Evolutionary conservation across 2,329 filamentous ascomycete genomes (phyloP).

Genomic region (Penicillium brasilianum): DNA sequence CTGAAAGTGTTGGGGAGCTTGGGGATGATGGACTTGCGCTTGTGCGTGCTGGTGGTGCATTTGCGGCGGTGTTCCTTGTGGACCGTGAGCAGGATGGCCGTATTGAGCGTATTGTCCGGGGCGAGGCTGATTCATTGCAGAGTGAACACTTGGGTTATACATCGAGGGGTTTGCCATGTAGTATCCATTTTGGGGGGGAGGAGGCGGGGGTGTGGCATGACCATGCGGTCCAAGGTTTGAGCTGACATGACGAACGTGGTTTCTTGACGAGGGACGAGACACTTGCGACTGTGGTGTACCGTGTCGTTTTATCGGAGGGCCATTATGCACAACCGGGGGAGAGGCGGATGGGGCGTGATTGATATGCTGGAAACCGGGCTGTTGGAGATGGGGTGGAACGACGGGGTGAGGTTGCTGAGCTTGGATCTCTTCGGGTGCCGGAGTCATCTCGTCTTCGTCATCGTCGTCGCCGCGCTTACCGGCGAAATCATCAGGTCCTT

Average conservation of each 20-base stretch:
- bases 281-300: slow-evolving; percentile 81
- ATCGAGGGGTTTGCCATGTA: slow-evolving; percentile 87
- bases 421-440: slow-evolving; percentile 69
- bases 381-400: slow-evolving; percentile 73
- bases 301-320: slow-evolving; percentile 72
- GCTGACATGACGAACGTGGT: slow-evolving; percentile 75
- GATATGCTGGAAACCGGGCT: slow-evolving; percentile 76
- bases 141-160: slow-evolving; percentile 70
- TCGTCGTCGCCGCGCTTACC: slow-evolving; percentile 76
- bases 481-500: slow-evolving; percentile 90
- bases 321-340: slow-evolving; percentile 77
- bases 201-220: slow-evolving; percentile 64
- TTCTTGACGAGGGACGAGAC: slow-evolving; percentile 79
- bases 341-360: slow-evolving; percentile 86
- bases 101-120: slow-evolving; percentile 50
- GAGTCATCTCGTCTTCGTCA: slow-evolving; percentile 77
- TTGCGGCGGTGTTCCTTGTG: slow-evolving; percentile 40
- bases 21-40: slow-evolving; percentile 41
- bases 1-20: slow-evolving; percentile 49
- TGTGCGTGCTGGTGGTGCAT: slow-evolving; percentile 33
- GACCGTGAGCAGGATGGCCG: slow-evolving; percentile 49
- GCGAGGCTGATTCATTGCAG: slow-evolving; percentile 52
- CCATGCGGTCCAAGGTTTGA: slow-evolving; percentile 73
- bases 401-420: slow-evolving; percentile 59
- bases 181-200: slow-evolving; percentile 65